Base-by-base conservation (phyloP, 352 stramenopile species). In the Phytophthora quininea region DNA sequence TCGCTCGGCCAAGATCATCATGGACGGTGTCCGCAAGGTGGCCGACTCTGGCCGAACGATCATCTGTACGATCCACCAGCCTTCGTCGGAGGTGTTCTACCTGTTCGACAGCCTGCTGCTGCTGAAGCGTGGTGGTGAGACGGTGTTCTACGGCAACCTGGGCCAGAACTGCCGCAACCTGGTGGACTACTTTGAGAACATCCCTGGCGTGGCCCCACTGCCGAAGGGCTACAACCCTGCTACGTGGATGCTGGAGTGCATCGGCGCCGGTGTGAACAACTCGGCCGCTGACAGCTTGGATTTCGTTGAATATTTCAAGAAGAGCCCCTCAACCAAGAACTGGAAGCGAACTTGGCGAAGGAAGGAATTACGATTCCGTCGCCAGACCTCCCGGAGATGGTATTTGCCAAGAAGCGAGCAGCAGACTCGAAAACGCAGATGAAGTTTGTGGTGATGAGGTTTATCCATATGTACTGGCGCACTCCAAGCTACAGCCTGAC, bases 31-130 rank as follows among this genome's bases (percentile, higher is more conserved):
- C 19, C 42, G 42, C 42, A 47, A n/a, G 65, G 73, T 40, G 40
- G 89, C 91, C 12, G 64, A 77, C 47, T 79, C 79, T 11, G 89
- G 90, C 4, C 71, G 77, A 15, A 93, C 82, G 11, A 69, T 97
- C 24, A 70, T 96, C 0, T 95, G 91, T 46, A 96, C 88, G 27
- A 97, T 97, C 67, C 90, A 97, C 65, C 90, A 97, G 72, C 90
- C 89, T 11, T 81, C 76, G 11, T 80, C 78, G 9, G 79, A 93
- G 51, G 79, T 96, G 1, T 95, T 96, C 35, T 78, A 83, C 15
- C 79, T 83, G 29, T 93, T 95, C 70, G 86, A 96, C 69, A 75
- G 77, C 49, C 29, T 93, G 9, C 76, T 94, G 54, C 64, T 96
- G 7, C 67, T 96, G 15, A 67, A 82, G 56, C 54, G 58, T 19